These are phyloP conservation scores for Dryadomyces quercivorus DNA, from an alignment of 2,329 filamentous ascomycete genomes.

Conservation along the genomic window DNA sequence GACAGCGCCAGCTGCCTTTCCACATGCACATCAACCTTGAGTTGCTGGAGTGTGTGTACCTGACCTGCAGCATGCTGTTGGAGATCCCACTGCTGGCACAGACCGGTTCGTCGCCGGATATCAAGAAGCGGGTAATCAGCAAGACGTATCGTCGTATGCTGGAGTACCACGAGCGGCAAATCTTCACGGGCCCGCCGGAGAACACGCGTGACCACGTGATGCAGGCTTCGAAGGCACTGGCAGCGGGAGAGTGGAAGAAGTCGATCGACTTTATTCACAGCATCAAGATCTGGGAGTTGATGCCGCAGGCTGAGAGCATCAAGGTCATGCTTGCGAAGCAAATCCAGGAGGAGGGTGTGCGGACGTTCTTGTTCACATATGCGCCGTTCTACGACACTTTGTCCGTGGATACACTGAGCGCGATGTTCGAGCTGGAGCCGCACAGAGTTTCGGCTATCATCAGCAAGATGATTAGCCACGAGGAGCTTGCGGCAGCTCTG, in stretches of 20 bases:
- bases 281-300: slow-evolving; percentile 99
- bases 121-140: slow-evolving; percentile 96
- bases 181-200: slow-evolving; percentile 96
- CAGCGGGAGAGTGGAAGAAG: slow-evolving; percentile 98
- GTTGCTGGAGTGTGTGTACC: slow-evolving; percentile 93
- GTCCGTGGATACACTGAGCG: slow-evolving; percentile 68
- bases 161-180: slow-evolving; percentile 98
- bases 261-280: slow-evolving; percentile 84
- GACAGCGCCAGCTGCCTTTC: slow-evolving; percentile 95
- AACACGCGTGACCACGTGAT: slow-evolving; percentile 99
- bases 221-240: slow-evolving; percentile 95
- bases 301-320: slow-evolving; percentile 85
- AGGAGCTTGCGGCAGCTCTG: slow-evolving; percentile 88
- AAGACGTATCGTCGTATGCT: slow-evolving; percentile 99
- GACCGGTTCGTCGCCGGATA: slow-evolving; percentile 88
- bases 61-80: slow-evolving; percentile 97
- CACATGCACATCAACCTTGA: slow-evolving; percentile 99
- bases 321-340: slow-evolving; percentile 96
- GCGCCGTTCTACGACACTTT: slow-evolving; percentile 98
- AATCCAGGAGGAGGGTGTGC: slow-evolving; percentile 95
- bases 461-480: slow-evolving; percentile 99
- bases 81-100: slow-evolving; percentile 96
- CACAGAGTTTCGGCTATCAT: slow-evolving; percentile 91
- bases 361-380: slow-evolving; percentile 98
- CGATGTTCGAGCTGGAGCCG: slow-evolving; percentile 89